phyloP scores from a whole-genome alignment of 345 rosid genomes.

The Brassica carinata region DNA sequence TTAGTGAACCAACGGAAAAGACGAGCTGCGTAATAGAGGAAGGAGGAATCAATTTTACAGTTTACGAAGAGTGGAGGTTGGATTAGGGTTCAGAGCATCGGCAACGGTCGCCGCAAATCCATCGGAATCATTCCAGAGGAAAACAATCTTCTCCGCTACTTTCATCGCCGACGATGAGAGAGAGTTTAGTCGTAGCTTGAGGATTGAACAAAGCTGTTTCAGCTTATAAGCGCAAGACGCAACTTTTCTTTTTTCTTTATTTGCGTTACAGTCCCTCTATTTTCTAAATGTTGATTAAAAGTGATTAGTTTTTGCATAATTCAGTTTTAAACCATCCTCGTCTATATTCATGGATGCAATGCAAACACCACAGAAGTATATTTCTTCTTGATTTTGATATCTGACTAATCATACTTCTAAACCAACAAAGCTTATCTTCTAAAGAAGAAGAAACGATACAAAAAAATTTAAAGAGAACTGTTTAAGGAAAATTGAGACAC shows the following conservation, averaged over 20 bases:
- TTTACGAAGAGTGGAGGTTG: conserved; percentile 49
- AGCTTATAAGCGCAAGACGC: background rate
- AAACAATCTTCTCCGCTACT: background rate
- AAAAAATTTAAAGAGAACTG: too few species aligned
- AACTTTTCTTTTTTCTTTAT: background rate
- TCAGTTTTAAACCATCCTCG: background rate
- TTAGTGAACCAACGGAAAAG: background rate
- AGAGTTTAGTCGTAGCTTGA: background rate
- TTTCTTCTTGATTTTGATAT: background rate
- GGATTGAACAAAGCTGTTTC: background rate
- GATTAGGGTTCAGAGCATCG: conserved; percentile 34
- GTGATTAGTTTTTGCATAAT: too few species aligned
- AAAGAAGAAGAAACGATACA: background rate
- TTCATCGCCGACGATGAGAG: background rate
- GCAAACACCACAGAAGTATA: background rate
- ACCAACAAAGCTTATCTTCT: background rate
- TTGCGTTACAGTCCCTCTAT: background rate
- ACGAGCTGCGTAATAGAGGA: background rate
- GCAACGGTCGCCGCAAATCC: background rate
- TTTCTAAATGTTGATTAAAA: too few species aligned
- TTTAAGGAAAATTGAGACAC: background rate
- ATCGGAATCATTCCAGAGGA: background rate
- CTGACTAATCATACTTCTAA: background rate
- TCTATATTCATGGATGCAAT: background rate
- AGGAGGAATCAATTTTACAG: conserved; percentile 42